These are phyloP conservation scores for Mycena venus DNA, from an alignment of 768 basidiomycete genomes.

Conservation along the genomic window DNA sequence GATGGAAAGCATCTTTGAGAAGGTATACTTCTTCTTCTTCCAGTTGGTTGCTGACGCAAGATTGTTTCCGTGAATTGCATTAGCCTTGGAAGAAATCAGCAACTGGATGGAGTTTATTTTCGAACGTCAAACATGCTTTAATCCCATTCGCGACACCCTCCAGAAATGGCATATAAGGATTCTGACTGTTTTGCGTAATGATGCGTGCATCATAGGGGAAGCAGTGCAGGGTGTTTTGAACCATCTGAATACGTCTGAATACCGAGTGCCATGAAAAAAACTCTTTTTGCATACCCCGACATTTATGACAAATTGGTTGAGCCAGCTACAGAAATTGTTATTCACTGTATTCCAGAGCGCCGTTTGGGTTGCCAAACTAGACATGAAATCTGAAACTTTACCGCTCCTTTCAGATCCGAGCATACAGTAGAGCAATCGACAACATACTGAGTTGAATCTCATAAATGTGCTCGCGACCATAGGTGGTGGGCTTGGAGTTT, in stretches of 20 bases:
- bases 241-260: not conserved
- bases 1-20: conserved; percentile 13
- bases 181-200: not conserved
- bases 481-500: not conserved
- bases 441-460: conserved; percentile 19
- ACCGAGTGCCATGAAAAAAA: no score
- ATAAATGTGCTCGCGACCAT: conserved; percentile 20
- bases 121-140: not conserved
- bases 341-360: conserved; percentile 13
- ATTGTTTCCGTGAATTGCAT: conserved; percentile 12
- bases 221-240: conserved; percentile 18
- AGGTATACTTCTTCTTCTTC: conserved; percentile 24
- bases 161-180: conserved; percentile 21
- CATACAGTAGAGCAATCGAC: not conserved
- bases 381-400: conserved; percentile 24
- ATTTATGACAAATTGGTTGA: not conserved
- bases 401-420: no score
- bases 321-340: conserved; percentile 11
- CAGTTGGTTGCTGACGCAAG: not conserved
- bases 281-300: not conserved
- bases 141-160: conserved; percentile 18
- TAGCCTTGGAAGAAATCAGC: not conserved
- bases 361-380: conserved; percentile 13
- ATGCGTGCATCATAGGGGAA: conserved; percentile 10
- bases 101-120: no score